Base-by-base conservation (phyloP, 257 asterid genomes). In the Salvia rosmarinus region DNA sequence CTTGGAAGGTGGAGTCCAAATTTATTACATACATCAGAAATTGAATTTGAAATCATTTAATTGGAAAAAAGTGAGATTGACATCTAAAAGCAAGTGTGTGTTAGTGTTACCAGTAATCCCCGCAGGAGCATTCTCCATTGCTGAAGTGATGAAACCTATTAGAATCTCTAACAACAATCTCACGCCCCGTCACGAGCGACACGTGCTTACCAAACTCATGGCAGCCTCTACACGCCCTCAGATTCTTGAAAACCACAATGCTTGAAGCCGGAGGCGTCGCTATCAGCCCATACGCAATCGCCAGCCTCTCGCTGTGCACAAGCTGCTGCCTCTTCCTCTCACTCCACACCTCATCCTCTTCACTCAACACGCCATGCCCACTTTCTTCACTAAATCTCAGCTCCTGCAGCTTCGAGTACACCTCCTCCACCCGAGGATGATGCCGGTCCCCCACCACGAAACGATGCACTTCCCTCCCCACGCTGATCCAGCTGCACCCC, bases 241-340 rank as follows among this genome's bases (percentile, higher is more conserved):
- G 86, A 76, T 85, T 87, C 82, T 87, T 87, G 79, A 83, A 85
- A 9, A 85, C 87, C 57, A 79, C 73, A 17, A 84, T 61, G 14
- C 84, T 75, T 4, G 77, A 65, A 14, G 34, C n/a, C 10, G 17
- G 63, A 67, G 78, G 72, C 4, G 82, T 70, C 9, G 86, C 72
- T 25, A 87, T 80, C 5, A 85, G 83, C 20, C 94, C 89, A 25
- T 74, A 87, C 21, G 87, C 88, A 72, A 87, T 85, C 0, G 90
- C 90, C 40, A 87, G 87, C 75, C 90, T 80, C 87, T 85, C 89
- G 30, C 94, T 87, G 65, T 85, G 94, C 23, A 81, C 87, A 21
- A 76, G 72, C 65, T 66, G 74, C 74, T 87, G 86, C 21, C 78
- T 85, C 44, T 64, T 87, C 42, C 87, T 58, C 77, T 81, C 83